Percentiles rank a stretch among this genome's conserved stretches.
Conservation (phyloP, 805 yeast genomes). For the Metschnikowia borealis region DNA sequence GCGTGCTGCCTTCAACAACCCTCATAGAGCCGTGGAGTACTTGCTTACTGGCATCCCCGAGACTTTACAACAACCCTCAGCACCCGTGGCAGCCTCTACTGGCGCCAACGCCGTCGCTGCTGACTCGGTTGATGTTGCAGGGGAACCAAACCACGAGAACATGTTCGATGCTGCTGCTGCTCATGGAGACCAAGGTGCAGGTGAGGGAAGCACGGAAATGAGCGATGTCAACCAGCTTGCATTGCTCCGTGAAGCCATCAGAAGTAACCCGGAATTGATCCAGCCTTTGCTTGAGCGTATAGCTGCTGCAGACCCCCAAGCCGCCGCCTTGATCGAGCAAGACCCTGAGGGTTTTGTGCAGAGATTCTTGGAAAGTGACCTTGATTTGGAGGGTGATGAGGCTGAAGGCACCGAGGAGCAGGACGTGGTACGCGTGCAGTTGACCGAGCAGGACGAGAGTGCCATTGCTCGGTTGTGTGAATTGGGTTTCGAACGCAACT, state of each 20-base stretch:
- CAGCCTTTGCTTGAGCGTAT: slow-evolving; percentile 80
- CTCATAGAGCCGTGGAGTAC: slow-evolving; percentile 97
- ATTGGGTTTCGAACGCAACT: slow-evolving; percentile 84
- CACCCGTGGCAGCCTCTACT: slow-evolving; percentile 17
- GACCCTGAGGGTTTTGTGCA: slow-evolving; percentile 89
- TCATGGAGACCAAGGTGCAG: slow-evolving; percentile 25
- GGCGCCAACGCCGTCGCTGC: slow-evolving; percentile 17
- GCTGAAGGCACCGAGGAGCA: slow-evolving; percentile 33
- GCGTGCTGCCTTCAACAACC: slow-evolving; percentile 94
- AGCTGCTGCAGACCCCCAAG: slow-evolving; percentile 77
- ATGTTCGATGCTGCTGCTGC: slow-evolving; percentile 50
- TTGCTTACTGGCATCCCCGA: slow-evolving; percentile 87
- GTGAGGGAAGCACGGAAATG: slow-evolving; percentile 24
- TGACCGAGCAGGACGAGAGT: slow-evolving; percentile 79
- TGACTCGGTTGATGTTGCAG: not conserved
- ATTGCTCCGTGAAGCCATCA: slow-evolving; percentile 69
- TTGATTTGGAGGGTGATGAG: slow-evolving; percentile 31
- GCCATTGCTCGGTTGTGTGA: slow-evolving; percentile 90
- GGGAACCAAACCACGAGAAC: slow-evolving; percentile 32
- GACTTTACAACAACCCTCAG: slow-evolving; percentile 37
- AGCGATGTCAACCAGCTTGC: slow-evolving; percentile 47
- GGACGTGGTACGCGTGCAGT: slow-evolving; percentile 46
- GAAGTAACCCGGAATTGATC: slow-evolving; percentile 82
- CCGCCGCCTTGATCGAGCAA: slow-evolving; percentile 71
- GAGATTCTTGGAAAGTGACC: slow-evolving; percentile 60